Percentiles rank a stretch among this genome's conserved stretches.
phyloP scores from a whole-genome alignment of 192 early-diverging fungal genomes.

The Podochytrium sp. region DNA sequence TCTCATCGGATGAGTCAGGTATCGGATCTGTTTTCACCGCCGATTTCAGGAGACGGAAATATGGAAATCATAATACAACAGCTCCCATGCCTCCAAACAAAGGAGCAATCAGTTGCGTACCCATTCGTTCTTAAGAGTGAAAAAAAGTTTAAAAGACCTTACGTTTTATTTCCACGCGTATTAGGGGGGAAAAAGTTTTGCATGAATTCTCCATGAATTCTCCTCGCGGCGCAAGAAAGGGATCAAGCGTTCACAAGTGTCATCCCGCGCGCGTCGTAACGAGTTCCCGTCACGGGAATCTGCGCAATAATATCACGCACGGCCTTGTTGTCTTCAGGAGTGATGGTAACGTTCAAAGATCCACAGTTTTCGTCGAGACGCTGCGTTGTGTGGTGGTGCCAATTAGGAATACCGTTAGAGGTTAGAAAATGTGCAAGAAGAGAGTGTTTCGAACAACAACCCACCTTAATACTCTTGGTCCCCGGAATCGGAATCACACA shows the following conservation, averaged over 20 bases:
- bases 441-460: background rate
- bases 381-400: too few species aligned
- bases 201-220: background rate
- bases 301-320: slow-evolving; percentile 38
- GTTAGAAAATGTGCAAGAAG: too few species aligned
- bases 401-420: background rate
- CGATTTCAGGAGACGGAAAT: too few species aligned
- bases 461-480: slow-evolving; percentile 36
- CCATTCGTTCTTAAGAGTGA: too few species aligned
- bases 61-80: slow-evolving; percentile 13
- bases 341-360: slow-evolving; percentile 39
- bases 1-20: too few species aligned
- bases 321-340: slow-evolving; percentile 39
- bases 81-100: slow-evolving; percentile 62
- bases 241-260: slow-evolving; percentile 2
- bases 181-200: slow-evolving; percentile 71
- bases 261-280: slow-evolving; percentile 39
- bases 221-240: slow-evolving; percentile 52
- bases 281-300: slow-evolving; percentile 38
- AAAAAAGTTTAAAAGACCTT: too few species aligned
- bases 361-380: slow-evolving; percentile 47
- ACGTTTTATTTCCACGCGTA: slow-evolving; percentile 75
- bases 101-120: slow-evolving; percentile 67
- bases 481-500: slow-evolving; percentile 53
- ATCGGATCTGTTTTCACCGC: too few species aligned